Evolutionary conservation across 1,139 yeast genomes (phyloP), one percentile per base, ranked within the genome.

Genomic region (Saccharomyces hybrid): DNA sequence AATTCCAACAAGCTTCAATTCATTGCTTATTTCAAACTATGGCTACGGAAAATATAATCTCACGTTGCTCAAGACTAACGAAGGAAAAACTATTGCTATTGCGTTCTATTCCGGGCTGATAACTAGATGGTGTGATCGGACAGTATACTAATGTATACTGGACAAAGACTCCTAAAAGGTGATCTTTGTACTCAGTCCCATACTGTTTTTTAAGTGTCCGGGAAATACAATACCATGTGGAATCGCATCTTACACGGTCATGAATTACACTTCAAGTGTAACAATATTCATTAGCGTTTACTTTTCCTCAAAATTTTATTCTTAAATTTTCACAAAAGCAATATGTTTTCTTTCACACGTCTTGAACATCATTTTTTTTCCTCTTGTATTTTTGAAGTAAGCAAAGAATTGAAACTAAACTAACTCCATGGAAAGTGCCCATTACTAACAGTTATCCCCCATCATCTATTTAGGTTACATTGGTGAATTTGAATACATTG

Each of bases 401-500:
- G 44, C 44, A 38, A 38, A 4, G 11, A 19, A 19, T 19, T 38
- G 24, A 24, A 38, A 38, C 11, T 9, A 11, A 38, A 16, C 4
- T 2, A 9, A 11, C 26, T 38, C 21, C 2, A 16, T 38, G 44
- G 19, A 19, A 38, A 9, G 12, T 4, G 11, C 16, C 9, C 16
- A 46, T 14, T 66, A 65, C 74, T 71, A 69, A 68, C 70, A 63
- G 53, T 53, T 56, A 55, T 65, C 71, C 55, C 48, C 7, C 5
- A 49, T 31, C 26, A 24, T 24, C 26, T 42, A 14, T 53, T 19
- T 57, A 79, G 84, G 98, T 69, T 93, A 93, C 93, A 91, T 93
- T 80, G 98, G 95, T 71, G 99, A 93, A 79, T 93, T 93, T 75
- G 98, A 91, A 82, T 89, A 86, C 82, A 91, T 91, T 70, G 98